These are phyloP conservation scores for Phytophthora lateralis DNA, from an alignment of 352 stramenopile genomes.

Conservation along the genomic window DNA sequence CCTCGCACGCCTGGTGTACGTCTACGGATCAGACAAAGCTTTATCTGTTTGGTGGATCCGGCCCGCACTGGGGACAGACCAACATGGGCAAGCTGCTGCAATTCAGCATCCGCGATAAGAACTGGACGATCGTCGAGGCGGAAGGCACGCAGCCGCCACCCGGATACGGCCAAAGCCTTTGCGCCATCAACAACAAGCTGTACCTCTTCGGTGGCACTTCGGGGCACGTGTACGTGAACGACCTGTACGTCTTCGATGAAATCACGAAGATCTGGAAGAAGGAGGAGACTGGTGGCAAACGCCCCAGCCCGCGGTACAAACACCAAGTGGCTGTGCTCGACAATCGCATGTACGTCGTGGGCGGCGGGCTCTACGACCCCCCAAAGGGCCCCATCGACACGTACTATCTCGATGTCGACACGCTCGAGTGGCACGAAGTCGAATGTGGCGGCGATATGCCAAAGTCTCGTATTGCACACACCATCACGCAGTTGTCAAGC, in stretches of 20 bases:
- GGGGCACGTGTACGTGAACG: slow-evolving; percentile 84
- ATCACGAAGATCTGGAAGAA: slow-evolving; percentile 74
- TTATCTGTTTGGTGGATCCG: slow-evolving; percentile 80
- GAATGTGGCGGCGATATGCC: slow-evolving; percentile 66
- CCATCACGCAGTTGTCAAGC: slow-evolving; percentile 59
- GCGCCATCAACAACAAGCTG: slow-evolving; percentile 78
- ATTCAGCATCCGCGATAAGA: slow-evolving; percentile 78
- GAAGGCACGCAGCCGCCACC: slow-evolving; percentile 68
- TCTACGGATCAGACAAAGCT: slow-evolving; percentile 79
- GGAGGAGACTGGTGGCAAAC: slow-evolving; percentile 61
- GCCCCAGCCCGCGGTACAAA: slow-evolving; percentile 83
- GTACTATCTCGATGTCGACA: slow-evolving; percentile 79
- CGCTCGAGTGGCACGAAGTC: slow-evolving; percentile 68
- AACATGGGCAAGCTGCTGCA: slow-evolving; percentile 89
- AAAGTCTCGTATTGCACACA: slow-evolving; percentile 82
- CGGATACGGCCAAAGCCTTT: slow-evolving; percentile 80
- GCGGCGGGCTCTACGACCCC: slow-evolving; percentile 80
- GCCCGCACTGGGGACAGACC: slow-evolving; percentile 83
- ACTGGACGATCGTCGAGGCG: slow-evolving; percentile 80
- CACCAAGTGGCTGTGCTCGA: slow-evolving; percentile 73
- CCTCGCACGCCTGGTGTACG: slow-evolving; percentile 76
- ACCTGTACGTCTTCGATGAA: slow-evolving; percentile 85
- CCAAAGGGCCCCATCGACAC: slow-evolving; percentile 81
- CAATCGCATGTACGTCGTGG: slow-evolving; percentile 83
- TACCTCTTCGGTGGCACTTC: slow-evolving; percentile 86